phyloP scores from a whole-genome alignment of 805 yeast species.

The Spathaspora sp. region DNA sequence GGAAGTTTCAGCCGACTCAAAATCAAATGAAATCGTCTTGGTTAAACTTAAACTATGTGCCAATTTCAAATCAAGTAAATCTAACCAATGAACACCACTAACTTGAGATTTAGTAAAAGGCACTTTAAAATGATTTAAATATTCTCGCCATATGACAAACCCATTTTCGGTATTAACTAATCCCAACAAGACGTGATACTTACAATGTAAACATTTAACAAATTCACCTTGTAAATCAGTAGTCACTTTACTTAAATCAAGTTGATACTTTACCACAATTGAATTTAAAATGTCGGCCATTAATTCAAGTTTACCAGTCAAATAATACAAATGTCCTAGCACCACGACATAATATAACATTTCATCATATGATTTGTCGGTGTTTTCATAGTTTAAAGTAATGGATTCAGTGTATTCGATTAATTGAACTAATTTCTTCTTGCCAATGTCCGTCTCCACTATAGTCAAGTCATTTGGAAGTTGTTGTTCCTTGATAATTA shows the following conservation, averaged over 20 bases:
- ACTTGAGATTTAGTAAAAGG: constrained; percentile 28
- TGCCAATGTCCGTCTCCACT: constrained; percentile 9
- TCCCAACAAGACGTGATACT: constrained; percentile 32
- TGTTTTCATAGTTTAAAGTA: constrained; percentile 20
- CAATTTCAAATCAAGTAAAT: constrained; percentile 19
- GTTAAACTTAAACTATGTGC: constrained; percentile 5
- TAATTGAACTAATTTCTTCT: constrained; percentile 22
- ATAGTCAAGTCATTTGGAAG: constrained; percentile 21
- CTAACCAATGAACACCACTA: constrained; percentile 34
- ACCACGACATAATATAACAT: constrained; percentile 28
- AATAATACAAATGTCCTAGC: constrained; percentile 31
- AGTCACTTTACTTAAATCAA: background rate
- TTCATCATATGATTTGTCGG: constrained; percentile 24
- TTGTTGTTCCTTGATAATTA: constrained; percentile 25
- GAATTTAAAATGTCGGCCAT: constrained; percentile 15
- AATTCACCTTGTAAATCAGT: constrained; percentile 17
- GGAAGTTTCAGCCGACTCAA: too few species aligned
- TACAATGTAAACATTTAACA: constrained; percentile 26
- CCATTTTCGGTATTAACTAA: constrained; percentile 13
- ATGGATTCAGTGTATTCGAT: constrained; percentile 23
- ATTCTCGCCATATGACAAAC: constrained; percentile 26
- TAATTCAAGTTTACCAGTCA: constrained; percentile 21
- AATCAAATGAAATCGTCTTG: too few species aligned
- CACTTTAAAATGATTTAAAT: constrained; percentile 16
- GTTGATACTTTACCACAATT: constrained; percentile 7